Evolutionary conservation across 768 basidiomycete genomes (phyloP), one percentile per base, ranked within the genome.

Genomic region (Leccinellum rugosiceps): DNA sequence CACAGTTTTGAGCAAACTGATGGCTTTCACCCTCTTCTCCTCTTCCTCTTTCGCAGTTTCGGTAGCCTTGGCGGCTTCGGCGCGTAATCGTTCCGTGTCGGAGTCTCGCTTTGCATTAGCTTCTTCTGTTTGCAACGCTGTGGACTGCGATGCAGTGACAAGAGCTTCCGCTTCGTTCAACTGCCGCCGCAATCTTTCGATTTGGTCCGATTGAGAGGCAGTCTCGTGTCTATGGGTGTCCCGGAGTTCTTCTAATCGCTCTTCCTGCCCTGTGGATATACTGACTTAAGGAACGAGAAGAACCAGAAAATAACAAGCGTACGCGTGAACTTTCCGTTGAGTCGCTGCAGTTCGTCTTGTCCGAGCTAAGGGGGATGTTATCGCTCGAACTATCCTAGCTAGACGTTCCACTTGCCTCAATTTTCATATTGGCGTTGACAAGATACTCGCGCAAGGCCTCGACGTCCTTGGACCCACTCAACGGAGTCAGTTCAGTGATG

Each of bases 11-110:
- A 99, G 77, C 26, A 98, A 75, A 51, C 86, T 88, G 62, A 98
- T 89, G 0, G 95, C 95, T 67, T 98, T 99, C 19, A 86, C 84
- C 13, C 96, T 85, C 74, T 99, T 98, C 74, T 99, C 97, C 71
- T 98, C 97, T 68, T 98, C 97, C 59, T 98, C 95, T 70, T 92
- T 97, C 6, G 85, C 87, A 10, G 77, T 55, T 19, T 75, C 76
- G 61, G 84, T 86, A 3, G 81, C 74, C 46, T 80, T 82, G 48
- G 85, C 80, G 1, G 87, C 71, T 56, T 97, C 91, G 17, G 77
- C 71, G 48, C 79, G 78, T n/a, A 94, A 74, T 17, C 77, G 79
- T 3, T 81, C 79, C 0, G 87, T 72, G 41, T 90, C 85, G 0
- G 74, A 72, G 52, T 81, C 79, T 43, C 79, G 82, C 54, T 79